Base-by-base conservation (phyloP, 306 rosid species). In the Ziziphus jujuba region DNA sequence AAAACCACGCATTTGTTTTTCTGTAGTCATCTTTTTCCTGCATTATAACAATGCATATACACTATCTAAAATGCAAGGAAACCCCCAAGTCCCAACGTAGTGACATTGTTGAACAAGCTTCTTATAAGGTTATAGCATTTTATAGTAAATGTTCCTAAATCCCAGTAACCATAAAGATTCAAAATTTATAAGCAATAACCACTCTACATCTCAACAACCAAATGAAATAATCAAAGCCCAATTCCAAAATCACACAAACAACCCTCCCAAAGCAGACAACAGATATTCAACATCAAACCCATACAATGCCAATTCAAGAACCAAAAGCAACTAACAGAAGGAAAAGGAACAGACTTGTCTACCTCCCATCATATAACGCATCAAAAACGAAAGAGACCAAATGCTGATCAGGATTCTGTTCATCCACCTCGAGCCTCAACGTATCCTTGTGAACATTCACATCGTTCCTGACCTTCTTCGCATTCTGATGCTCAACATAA, bases 401-500 rank as follows among this genome's bases (percentile, higher is more conserved):
- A 56, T 82, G 81, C 0, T 81, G 89, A 85, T 87, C 89, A 31
- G 93, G 91, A 61, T 86, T 75, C 12, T 56, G 81, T 13, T 79
- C 79, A 66, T 92, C 97, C 20, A 82, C 34, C 67, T 86, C 85
- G 0, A 92, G 58, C 44, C 73, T 57, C 76, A 92, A 34, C 19
- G 97, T 87, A 59, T 81, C 89, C 72, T 92, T 92, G 56, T 76
- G 93, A 47, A 92, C 87, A 63, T 89, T 92, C 23, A 92, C 98
- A 45, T 85, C 81, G 57, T 81, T 92, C 67, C 71, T 81, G 5
- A 92, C 86, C 88, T 87, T 92, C 85, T 89, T 89, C 5, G 98
- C 88, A 34, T 80, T 71, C 69, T 83, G 96, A 54, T 89, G 96
- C 62, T 87, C 96, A 14, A 92, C 92, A 17, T 77, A 81, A 21